phyloP scores from a whole-genome alignment of 2,329 filamentous ascomycete genomes.

The Sclerotinia trifoliorum region DNA sequence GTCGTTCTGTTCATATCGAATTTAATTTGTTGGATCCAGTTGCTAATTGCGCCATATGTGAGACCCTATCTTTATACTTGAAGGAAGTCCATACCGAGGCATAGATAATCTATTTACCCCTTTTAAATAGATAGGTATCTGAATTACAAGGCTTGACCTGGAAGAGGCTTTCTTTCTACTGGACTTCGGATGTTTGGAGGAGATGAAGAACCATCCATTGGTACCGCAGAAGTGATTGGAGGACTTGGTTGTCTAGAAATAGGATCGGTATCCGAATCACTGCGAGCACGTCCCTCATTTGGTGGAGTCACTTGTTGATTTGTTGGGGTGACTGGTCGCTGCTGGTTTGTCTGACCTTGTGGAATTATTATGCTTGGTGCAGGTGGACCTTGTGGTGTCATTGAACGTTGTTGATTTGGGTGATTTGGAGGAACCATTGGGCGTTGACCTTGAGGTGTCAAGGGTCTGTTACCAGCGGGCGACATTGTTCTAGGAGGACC shows the following conservation, averaged over 20 bases:
- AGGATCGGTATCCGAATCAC: constrained; percentile 31
- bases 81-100: background rate
- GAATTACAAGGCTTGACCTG: constrained; percentile 38
- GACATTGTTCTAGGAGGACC: constrained; percentile 25
- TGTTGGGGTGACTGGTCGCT: background rate
- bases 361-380: constrained; percentile 13
- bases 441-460: constrained; percentile 19
- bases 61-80: constrained; percentile 22
- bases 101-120: constrained; percentile 14
- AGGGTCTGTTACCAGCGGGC: constrained; percentile 23
- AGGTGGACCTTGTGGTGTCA: constrained; percentile 20
- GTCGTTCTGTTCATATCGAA: constrained; percentile 29
- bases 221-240: constrained; percentile 32
- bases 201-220: constrained; percentile 22
- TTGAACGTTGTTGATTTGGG: constrained; percentile 19
- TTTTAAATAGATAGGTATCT: constrained; percentile 11
- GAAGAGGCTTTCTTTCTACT: constrained; percentile 36
- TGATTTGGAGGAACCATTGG: constrained; percentile 15
- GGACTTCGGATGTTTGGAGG: constrained; percentile 13
- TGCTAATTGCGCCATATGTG: constrained; percentile 19
- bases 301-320: constrained; percentile 13
- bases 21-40: constrained; percentile 23
- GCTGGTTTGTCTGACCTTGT: constrained; percentile 1
- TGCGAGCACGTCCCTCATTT: constrained; percentile 28
- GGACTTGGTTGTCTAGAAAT: constrained; percentile 30